phyloP scores from a whole-genome alignment of 2,329 filamentous ascomycete genomes.

The Clonostachys sp. region DNA sequence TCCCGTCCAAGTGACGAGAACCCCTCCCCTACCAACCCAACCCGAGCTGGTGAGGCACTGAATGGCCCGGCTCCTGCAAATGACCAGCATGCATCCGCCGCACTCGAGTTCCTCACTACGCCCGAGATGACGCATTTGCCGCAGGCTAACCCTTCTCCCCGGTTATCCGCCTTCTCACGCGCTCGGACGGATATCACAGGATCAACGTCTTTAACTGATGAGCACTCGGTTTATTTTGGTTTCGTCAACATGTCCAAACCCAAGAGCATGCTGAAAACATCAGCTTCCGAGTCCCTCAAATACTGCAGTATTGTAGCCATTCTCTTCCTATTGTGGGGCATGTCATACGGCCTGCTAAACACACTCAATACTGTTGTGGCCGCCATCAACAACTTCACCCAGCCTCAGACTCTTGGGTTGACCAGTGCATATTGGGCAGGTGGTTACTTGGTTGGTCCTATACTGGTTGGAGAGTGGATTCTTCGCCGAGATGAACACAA shows the following conservation, averaged over 20 bases:
- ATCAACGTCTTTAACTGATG: conserved; percentile 17
- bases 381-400: conserved; percentile 53
- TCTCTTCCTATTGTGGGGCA: conserved; percentile 85
- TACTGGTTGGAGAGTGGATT: conserved; percentile 66
- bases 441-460: conserved; percentile 64
- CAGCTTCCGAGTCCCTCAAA: conserved; percentile 59
- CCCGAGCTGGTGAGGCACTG: background rate
- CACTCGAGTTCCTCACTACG: conserved; percentile 41
- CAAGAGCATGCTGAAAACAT: conserved; percentile 66
- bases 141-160: too few relatives aligned
- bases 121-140: conserved; percentile 18
- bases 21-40: conserved; percentile 11
- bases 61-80: conserved; percentile 20
- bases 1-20: conserved; percentile 5
- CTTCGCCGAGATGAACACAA: conserved; percentile 63
- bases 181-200: background rate
- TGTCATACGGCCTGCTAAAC: conserved; percentile 84
- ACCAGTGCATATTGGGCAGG: conserved; percentile 68
- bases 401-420: conserved; percentile 60
- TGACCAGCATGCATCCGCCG: conserved; percentile 2
- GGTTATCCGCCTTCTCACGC: background rate
- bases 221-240: conserved; percentile 62
- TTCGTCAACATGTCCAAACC: conserved; percentile 68
- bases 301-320: conserved; percentile 73
- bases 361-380: conserved; percentile 72